Evolutionary conservation across 306 rosid genomes (phyloP), one percentile per base, ranked within the genome.

Genomic region (Dalbergia cochinchinensis): DNA sequence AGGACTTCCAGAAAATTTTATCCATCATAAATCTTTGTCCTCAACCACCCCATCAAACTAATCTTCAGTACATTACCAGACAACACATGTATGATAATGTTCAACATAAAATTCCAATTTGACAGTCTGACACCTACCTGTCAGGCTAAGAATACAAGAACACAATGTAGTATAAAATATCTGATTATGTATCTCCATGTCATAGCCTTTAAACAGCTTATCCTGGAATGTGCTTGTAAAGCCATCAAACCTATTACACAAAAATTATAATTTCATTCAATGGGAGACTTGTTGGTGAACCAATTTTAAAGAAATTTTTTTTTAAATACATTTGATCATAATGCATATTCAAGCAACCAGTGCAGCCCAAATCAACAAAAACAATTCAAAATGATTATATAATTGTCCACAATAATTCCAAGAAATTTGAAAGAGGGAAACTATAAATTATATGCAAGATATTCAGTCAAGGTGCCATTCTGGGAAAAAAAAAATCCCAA

Each of bases 171-270:
- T 93, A 78, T 95, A 95, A 83, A 95, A 93, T 84, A 95, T 95
- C 91, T 95, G 99, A 85, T 95, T 95, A 78, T 95, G 97, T 84
- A 95, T 95, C 85, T 95, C 97, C 99, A 95, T 95, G 85, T 95
- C 89, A 83, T 95, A 95, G 83, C 99, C 99, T 84, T 78, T 95
- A 82, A 95, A 95, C 55, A 95, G 88, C 83, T 92, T 95, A 84
- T 93, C 99, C 82, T 95, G 99, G 78, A 95, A 95, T 26, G 99
- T 95, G 91, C 98, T 95, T 79, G 98, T 95, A 84, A 95, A 95
- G 76, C 98, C 99, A 83, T 95, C 99, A 86, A 86, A 86, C 83
- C 89, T 86, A 71, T 65, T 37, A 34, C 47, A 44, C 54, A 58
- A 65, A 18, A 79, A 78, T 8, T 31, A 73, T 44, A 31, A 75